phyloP scores from a whole-genome alignment of 2,329 filamentous ascomycete species.

The Aspergillus pseudonomiae region DNA sequence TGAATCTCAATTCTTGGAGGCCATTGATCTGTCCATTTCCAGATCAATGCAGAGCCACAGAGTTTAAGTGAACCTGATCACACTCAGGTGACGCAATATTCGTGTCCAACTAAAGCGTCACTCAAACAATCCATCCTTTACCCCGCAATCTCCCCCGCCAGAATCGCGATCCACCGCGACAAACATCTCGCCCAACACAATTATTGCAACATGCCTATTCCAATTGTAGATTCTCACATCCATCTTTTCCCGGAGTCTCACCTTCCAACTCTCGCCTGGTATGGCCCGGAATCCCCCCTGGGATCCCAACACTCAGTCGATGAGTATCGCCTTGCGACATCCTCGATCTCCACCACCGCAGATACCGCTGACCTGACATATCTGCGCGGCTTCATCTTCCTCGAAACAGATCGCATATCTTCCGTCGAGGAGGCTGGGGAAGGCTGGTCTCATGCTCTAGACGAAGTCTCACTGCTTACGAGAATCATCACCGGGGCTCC shows the following conservation, averaged over 20 bases:
- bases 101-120: not conserved
- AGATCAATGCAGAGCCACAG: not conserved
- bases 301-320: conserved; percentile 65
- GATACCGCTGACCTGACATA: conserved; percentile 36
- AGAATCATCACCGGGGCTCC: conserved; percentile 66
- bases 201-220: conserved; percentile 28
- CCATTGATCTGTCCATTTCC: not conserved
- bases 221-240: conserved; percentile 87
- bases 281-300: conserved; percentile 61
- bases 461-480: conserved; percentile 71
- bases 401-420: conserved; percentile 78
- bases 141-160: not conserved
- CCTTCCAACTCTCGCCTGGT: conserved; percentile 70
- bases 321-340: conserved; percentile 60
- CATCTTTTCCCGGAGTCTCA: conserved; percentile 79
- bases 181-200: not conserved
- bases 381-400: conserved; percentile 73
- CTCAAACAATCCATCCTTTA: not conserved
- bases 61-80: not conserved
- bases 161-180: not conserved
- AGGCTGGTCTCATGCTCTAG: conserved; percentile 70
- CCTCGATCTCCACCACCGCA: conserved; percentile 33
- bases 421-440: conserved; percentile 53
- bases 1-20: not conserved
- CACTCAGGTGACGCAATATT: not conserved